phyloP scores from a whole-genome alignment of 805 yeast genomes.

The Nakazawaea holstii region DNA sequence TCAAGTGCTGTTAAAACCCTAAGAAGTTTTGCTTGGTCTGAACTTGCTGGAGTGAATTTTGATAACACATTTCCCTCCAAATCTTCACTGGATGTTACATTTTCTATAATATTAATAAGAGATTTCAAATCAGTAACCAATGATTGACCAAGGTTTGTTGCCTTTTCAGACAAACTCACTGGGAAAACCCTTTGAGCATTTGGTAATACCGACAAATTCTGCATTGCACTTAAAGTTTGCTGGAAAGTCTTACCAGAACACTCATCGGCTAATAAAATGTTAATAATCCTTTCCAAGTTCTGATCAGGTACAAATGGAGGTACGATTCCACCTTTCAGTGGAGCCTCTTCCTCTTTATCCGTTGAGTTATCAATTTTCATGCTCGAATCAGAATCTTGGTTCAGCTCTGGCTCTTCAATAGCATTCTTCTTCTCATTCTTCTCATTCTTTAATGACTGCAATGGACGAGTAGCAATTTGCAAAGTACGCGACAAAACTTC shows the following conservation, averaged over 20 bases:
- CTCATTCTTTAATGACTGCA: constrained; percentile 47
- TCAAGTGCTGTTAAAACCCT: constrained; percentile 85
- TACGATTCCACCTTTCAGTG: constrained; percentile 18
- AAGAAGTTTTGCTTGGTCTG: constrained; percentile 85
- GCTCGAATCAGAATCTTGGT: background rate
- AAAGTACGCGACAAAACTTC: constrained; percentile 71
- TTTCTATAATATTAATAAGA: constrained; percentile 40
- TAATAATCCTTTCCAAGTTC: constrained; percentile 57
- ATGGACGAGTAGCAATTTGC: constrained; percentile 72
- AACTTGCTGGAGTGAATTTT: constrained; percentile 70
- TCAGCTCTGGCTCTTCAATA: constrained; percentile 13
- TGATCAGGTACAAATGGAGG: constrained; percentile 57
- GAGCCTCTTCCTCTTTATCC: background rate
- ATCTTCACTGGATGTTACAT: constrained; percentile 30
- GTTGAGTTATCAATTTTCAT: constrained; percentile 2
- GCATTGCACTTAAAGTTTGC: constrained; percentile 77
- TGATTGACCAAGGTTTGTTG: constrained; percentile 50
- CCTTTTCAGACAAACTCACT: constrained; percentile 57
- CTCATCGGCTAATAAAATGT: constrained; percentile 71
- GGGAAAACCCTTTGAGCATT: constrained; percentile 65
- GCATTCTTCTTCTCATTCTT: constrained; percentile 18
- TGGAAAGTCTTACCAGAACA: constrained; percentile 83
- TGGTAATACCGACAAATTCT: constrained; percentile 57
- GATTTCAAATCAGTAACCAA: constrained; percentile 50
- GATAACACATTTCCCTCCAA: constrained; percentile 50